Conservation (phyloP, 2,329 filamentous ascomycete species). For the Echinosphaeria canescens region DNA sequence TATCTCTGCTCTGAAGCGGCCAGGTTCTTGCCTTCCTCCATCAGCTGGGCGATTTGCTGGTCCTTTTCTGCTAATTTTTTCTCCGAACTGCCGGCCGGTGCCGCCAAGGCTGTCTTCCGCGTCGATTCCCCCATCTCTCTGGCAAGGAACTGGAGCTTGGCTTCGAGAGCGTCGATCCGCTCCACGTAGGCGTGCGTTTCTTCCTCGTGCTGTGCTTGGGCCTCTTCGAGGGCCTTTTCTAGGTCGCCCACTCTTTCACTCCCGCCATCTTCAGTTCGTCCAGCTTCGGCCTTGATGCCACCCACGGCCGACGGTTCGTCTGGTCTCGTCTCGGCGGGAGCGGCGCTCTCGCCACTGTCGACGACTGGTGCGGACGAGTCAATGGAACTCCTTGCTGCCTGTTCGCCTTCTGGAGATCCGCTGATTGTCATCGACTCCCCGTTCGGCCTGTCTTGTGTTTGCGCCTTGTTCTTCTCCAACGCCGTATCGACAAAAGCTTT, state of each 20-base stretch:
- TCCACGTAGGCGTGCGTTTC: conserved; percentile 73
- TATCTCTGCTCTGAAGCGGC: conserved; percentile 76
- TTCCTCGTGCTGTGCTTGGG: conserved; percentile 43
- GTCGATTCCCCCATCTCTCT: conserved; percentile 61
- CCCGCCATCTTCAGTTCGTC: too few species aligned
- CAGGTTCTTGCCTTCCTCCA: conserved; percentile 82
- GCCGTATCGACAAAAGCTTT: conserved; percentile 6
- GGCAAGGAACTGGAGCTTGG: conserved; percentile 76
- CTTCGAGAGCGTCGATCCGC: conserved; percentile 75
- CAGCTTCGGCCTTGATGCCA: too few species aligned
- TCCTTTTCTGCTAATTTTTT: conserved; percentile 78
- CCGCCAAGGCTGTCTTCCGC: conserved; percentile 39
- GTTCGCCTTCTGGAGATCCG: not conserved
- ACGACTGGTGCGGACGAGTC: not conserved
- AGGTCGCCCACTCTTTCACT: conserved; percentile 10
- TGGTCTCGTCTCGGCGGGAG: not conserved
- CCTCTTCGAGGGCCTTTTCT: conserved; percentile 12
- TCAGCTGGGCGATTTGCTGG: conserved; percentile 67
- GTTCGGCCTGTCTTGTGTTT: not conserved
- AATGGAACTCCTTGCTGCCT: not conserved
- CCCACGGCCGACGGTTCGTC: too few species aligned
- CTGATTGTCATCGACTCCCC: not conserved
- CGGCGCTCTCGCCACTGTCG: not conserved
- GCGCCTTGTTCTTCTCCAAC: conserved; percentile 1
- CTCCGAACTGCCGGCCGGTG: conserved; percentile 42